Conservation (phyloP, 257 asterid genomes). For the Ballota nigra region DNA sequence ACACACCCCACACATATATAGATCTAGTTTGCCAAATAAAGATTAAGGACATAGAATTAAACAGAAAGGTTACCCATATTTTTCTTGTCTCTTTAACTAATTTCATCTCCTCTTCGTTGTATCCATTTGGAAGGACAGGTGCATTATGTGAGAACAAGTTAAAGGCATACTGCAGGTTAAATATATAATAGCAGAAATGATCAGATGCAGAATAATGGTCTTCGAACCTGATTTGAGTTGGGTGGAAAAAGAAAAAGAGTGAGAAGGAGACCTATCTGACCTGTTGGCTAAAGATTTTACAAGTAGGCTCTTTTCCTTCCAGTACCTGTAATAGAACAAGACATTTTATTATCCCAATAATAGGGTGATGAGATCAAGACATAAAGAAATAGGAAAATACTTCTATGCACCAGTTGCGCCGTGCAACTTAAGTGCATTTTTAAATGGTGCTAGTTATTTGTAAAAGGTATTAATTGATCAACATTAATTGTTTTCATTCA, state of each 20-base stretch:
- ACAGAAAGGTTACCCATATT: constrained; percentile 69
- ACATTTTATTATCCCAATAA: background rate
- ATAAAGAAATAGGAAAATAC: background rate
- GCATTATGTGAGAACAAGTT: constrained; percentile 97
- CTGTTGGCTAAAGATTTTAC: constrained; percentile 80
- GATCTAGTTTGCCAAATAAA: background rate
- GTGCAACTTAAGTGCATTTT: too few relatives aligned
- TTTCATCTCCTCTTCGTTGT: constrained; percentile 99
- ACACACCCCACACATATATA: background rate
- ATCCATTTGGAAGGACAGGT: constrained; percentile 82
- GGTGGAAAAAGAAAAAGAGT: background rate
- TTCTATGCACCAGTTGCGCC: too few relatives aligned
- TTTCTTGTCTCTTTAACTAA: constrained; percentile 90
- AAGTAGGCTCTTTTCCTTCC: constrained; percentile 82
- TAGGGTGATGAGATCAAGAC: background rate
- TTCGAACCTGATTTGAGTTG: constrained; percentile 1
- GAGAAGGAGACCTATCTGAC: constrained; percentile 35
- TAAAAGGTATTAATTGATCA: too few relatives aligned
- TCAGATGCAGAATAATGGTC: background rate
- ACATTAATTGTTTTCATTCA: too few relatives aligned
- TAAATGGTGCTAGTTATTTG: too few relatives aligned
- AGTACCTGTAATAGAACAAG: constrained; percentile 49
- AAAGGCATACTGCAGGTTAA: constrained; percentile 79
- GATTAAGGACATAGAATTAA: background rate
- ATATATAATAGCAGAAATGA: background rate